These are phyloP conservation scores for Phascolomyces articulosus DNA, from an alignment of 371 early-diverging fungal species.

Conservation along the genomic window DNA sequence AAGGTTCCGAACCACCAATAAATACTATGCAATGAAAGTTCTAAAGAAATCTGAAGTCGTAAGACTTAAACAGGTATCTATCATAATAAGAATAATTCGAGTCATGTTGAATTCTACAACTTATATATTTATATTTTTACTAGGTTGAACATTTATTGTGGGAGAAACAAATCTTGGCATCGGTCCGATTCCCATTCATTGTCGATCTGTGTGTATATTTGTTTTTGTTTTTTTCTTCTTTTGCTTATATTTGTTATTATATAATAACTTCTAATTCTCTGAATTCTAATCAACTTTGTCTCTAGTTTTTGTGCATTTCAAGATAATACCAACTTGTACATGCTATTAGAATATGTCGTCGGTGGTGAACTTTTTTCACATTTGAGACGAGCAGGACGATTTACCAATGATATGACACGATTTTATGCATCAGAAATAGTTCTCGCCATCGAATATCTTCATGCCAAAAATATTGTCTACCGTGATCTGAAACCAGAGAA, in stretches of 20 bases:
- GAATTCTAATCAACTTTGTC: neutral
- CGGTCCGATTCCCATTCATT: conserved; percentile 87
- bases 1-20: conserved; percentile 62
- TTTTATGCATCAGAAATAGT: conserved; percentile 84
- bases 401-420: conserved; percentile 87
- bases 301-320: conserved; percentile 87
- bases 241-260: neutral
- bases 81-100: neutral
- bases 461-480: conserved; percentile 92
- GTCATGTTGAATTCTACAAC: neutral
- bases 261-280: too few species aligned
- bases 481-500: conserved; percentile 97
- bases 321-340: conserved; percentile 85
- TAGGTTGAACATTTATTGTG: conserved; percentile 91
- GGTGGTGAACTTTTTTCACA: conserved; percentile 97
- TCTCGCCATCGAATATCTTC: conserved; percentile 74
- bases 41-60: conserved; percentile 93
- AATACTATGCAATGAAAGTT: conserved; percentile 95
- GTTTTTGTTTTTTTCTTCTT: neutral
- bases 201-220: conserved; percentile 73
- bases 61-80: conserved; percentile 75
- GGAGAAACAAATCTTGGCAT: conserved; percentile 88
- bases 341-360: conserved; percentile 96
- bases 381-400: conserved; percentile 87
- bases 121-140: neutral